Conservation (phyloP, 257 asterid species). For the Mitragyna speciosa region DNA sequence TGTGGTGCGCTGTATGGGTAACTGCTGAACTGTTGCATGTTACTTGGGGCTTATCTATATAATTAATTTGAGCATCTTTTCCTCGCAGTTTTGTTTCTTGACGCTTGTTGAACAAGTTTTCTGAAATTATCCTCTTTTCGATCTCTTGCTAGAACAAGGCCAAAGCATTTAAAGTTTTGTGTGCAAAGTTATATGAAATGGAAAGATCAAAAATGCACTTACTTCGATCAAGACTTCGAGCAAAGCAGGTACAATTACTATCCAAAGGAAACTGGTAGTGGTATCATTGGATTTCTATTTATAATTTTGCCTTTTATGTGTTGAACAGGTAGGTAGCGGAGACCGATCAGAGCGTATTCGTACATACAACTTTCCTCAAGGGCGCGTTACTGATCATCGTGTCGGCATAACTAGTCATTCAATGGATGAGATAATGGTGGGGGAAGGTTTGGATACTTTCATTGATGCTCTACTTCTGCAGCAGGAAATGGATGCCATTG, state of each 20-base stretch:
- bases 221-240: constrained; percentile 74
- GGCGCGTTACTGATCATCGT: constrained; percentile 97
- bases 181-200: constrained; percentile 81
- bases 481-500: constrained; percentile 89
- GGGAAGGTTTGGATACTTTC: constrained; percentile 71
- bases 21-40: neutral
- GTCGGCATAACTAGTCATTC: constrained; percentile 85
- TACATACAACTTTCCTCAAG: constrained; percentile 94
- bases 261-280: constrained; percentile 12
- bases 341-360: constrained; percentile 99
- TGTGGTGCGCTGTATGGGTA: neutral
- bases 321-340: constrained; percentile 87
- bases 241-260: constrained; percentile 59
- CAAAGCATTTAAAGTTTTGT: constrained; percentile 81
- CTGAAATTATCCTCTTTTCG: neutral
- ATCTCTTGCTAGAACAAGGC: constrained; percentile 68
- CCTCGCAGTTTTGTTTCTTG: neutral
- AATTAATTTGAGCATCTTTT: neutral
- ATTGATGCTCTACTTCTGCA: constrained; percentile 81
- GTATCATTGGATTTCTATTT: neutral
- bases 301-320: constrained; percentile 13
- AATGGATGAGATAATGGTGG: constrained; percentile 73
- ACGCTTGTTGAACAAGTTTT: constrained; percentile 20
- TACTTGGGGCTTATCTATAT: neutral
- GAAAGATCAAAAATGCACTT: constrained; percentile 67